Base-by-base conservation (phyloP, 306 rosid species). In the Acacia confusa region DNA sequence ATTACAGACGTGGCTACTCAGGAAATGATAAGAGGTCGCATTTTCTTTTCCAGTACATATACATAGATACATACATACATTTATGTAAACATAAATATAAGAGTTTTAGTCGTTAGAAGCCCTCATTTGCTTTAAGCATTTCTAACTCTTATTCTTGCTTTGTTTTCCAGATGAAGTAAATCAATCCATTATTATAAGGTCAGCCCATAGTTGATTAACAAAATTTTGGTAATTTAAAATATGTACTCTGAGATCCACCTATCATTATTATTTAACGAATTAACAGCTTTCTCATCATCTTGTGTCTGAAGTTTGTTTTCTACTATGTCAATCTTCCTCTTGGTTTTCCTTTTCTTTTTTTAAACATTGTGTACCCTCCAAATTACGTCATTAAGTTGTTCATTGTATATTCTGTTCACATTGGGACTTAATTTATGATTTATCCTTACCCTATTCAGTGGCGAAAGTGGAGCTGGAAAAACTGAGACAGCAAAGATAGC, bases 381-480 rank as follows among this genome's bases (percentile, higher is more conserved):
- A 17, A 20, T 52, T 10, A 34, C 12, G 5, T 53, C 30, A 20
- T 74, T 52, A 75, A 67, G n/a, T 75, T 75, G 34, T 74, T 74
- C 36, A 34, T 57, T 57, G n/a, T 74, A 20, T 36, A 73, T 61
- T 55, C 44, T 20, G 1, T 79, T 78, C 78, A 72, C 75, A 43
- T 32, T 50, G 38, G 71, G 50, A 40, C 50, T 17, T n/a, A 66
- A 25, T 85, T 45, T 76, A 19, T 65, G 68, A 32, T 83, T 30
- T 76, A 19, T 65, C 72, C 52, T 57, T 6, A 34, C 71, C 47
- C 70, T 84, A 77, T 71, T 52, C 84, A 95, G 99, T 79, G 99
- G 99, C 15, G 99, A 95, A 89, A 95, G 99, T 88, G 99, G 99
- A 82, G 99, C 99, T 6, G 99, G 99, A 80, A 95, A 95, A 86